Conservation (phyloP, 192 early-diverging fungal species). For the Entomortierella beljakovae region DNA sequence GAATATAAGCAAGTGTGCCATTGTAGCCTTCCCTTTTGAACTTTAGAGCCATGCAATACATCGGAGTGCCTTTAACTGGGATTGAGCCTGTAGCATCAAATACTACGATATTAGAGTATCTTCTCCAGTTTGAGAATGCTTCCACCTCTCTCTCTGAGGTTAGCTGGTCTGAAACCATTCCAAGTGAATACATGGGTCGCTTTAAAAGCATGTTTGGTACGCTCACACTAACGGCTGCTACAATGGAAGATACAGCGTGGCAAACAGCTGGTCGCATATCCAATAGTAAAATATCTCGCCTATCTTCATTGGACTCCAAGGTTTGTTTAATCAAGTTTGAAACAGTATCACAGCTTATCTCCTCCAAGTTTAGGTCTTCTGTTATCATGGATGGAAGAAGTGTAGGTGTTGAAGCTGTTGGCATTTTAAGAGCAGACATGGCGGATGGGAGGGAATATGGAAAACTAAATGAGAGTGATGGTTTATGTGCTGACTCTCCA, state of each 20-base stretch:
- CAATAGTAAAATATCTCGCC: slow-evolving; percentile 61
- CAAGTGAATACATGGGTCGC: slow-evolving; percentile 71
- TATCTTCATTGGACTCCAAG: slow-evolving; percentile 10
- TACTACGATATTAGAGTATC: slow-evolving; percentile 69
- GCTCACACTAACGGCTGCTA: slow-evolving; percentile 70
- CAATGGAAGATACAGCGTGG: slow-evolving; percentile 63
- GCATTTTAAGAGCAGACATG: slow-evolving; percentile 16
- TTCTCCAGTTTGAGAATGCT: slow-evolving; percentile 61
- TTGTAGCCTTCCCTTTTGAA: slow-evolving; percentile 63
- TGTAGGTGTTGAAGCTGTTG: slow-evolving; percentile 15
- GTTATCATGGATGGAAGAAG: slow-evolving; percentile 3
- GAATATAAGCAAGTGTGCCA: slow-evolving; percentile 55
- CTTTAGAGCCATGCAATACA: slow-evolving; percentile 69
- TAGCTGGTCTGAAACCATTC: slow-evolving; percentile 69
- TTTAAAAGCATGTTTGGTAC: slow-evolving; percentile 81
- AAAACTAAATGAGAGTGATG: slow-evolving; percentile 9
- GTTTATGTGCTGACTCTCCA: slow-evolving; percentile 5
- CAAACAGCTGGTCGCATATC: slow-evolving; percentile 77
- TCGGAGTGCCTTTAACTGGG: slow-evolving; percentile 59
- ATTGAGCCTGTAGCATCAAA: slow-evolving; percentile 70
- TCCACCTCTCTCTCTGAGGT: slow-evolving; percentile 61
- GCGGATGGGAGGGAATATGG: slow-evolving; percentile 18
- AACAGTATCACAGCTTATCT: slow-evolving; percentile 20
- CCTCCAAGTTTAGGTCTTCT: slow-evolving; percentile 13
- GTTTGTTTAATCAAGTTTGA: slow-evolving; percentile 10